Evolutionary conservation across 768 basidiomycete genomes (phyloP).

Genomic region (Agaricus blazei): DNA sequence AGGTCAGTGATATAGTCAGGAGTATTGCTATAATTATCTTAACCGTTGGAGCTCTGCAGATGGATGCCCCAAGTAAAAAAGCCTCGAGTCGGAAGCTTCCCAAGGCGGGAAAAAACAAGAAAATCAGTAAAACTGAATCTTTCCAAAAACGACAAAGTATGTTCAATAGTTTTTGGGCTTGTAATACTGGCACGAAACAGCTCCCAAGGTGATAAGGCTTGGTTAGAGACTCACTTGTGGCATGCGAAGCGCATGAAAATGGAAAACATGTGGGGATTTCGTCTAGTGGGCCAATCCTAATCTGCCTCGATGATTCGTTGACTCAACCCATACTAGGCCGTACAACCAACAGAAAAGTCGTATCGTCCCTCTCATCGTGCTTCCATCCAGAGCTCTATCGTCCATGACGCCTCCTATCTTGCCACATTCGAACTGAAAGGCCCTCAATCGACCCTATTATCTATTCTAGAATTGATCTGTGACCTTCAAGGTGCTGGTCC

Average conservation of each 20-base stretch:
- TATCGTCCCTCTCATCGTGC: slow-evolving; percentile 92
- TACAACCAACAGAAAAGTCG: slow-evolving; percentile 86
- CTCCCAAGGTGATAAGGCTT: slow-evolving; percentile 68
- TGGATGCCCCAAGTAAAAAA: slow-evolving; percentile 41
- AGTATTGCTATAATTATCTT: neutral
- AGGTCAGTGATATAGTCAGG: slow-evolving; percentile 59
- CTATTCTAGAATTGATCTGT: slow-evolving; percentile 49
- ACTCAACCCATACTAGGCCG: slow-evolving; percentile 44
- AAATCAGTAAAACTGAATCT: slow-evolving; percentile 50
- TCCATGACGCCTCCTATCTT: slow-evolving; percentile 89
- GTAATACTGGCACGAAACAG: neutral
- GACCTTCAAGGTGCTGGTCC: slow-evolving; percentile 61
- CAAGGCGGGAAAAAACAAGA: slow-evolving; percentile 60
- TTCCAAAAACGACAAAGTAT: slow-evolving; percentile 74
- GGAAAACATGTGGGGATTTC: slow-evolving; percentile 89
- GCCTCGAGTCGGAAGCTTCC: slow-evolving; percentile 39
- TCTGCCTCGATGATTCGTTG: neutral
- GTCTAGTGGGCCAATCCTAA: slow-evolving; percentile 49
- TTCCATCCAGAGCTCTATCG: slow-evolving; percentile 74
- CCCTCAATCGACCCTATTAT: slow-evolving; percentile 46
- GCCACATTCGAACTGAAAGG: slow-evolving; percentile 73
- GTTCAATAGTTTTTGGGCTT: slow-evolving; percentile 7
- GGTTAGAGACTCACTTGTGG: slow-evolving; percentile 97
- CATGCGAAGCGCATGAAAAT: slow-evolving; percentile 97
- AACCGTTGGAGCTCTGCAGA: slow-evolving; percentile 25